phyloP scores from a whole-genome alignment of 257 asterid genomes.

The Solanum pennellii region DNA sequence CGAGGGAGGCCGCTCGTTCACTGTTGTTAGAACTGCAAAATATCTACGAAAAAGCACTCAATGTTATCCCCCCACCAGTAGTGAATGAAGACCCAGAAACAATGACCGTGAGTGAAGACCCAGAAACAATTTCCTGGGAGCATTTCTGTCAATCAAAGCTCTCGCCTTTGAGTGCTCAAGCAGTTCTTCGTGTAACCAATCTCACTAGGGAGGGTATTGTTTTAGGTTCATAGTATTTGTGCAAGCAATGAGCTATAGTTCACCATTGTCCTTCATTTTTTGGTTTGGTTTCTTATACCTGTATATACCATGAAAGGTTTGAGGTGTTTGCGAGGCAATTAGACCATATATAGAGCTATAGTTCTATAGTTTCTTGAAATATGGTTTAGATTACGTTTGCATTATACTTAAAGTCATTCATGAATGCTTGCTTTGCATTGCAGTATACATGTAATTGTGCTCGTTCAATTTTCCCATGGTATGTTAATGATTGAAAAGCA shows the following conservation, averaged over 20 bases:
- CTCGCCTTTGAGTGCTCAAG: slow-evolving; percentile 78
- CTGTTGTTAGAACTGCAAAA: slow-evolving; percentile 64
- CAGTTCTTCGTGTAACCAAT: slow-evolving; percentile 86
- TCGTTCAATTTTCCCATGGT: not conserved
- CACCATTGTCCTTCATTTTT: slow-evolving; percentile 10
- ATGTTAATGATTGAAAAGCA: not conserved
- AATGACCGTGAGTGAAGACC: slow-evolving; percentile 13
- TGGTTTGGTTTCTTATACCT: slow-evolving; percentile 26
- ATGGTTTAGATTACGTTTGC: not conserved
- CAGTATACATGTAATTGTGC: not conserved
- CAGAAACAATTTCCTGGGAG: slow-evolving; percentile 55
- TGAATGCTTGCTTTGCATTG: not conserved
- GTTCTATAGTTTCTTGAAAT: slow-evolving; percentile 5
- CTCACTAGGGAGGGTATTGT: slow-evolving; percentile 45
- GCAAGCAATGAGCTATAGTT: slow-evolving; percentile 10
- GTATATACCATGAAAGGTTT: slow-evolving; percentile 54
- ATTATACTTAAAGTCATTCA: not conserved
- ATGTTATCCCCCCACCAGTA: slow-evolving; percentile 14
- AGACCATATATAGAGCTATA: slow-evolving; percentile 20
- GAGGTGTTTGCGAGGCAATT: slow-evolving; percentile 31
- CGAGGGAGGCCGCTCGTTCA: slow-evolving; percentile 87
- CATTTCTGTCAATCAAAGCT: slow-evolving; percentile 77
- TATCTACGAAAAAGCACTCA: slow-evolving; percentile 36
- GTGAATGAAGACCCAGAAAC: slow-evolving; percentile 25
- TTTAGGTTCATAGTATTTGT: slow-evolving; percentile 38